phyloP scores from a whole-genome alignment of 2,329 filamentous ascomycete genomes.

The Dactylellina drechsleri region DNA sequence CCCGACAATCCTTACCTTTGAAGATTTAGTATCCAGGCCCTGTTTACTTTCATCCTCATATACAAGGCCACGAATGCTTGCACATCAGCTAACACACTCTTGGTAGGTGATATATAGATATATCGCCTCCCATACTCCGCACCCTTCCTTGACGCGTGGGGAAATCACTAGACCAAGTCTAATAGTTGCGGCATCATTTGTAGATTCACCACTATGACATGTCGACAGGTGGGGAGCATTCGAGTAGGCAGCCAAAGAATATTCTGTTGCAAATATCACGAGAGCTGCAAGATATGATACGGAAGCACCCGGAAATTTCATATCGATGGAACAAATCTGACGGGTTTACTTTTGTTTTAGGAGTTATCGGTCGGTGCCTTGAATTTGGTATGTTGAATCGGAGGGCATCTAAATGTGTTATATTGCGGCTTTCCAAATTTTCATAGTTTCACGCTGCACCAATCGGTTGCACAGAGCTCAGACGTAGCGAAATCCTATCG shows the following conservation, averaged over 20 bases:
- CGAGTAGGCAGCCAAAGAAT: neutral
- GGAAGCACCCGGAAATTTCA: neutral
- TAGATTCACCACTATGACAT: no score
- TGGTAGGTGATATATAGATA: neutral
- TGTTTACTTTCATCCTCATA: neutral
- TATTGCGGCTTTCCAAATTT: neutral
- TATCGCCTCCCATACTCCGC: neutral
- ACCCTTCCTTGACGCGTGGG: neutral
- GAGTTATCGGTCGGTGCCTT: constrained; percentile 2
- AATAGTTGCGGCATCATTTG: no score
- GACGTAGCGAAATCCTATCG: neutral
- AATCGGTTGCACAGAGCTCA: neutral
- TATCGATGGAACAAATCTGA: neutral
- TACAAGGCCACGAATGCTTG: neutral
- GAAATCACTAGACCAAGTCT: neutral
- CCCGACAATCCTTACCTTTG: neutral
- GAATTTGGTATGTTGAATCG: constrained; percentile 3
- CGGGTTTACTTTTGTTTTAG: neutral
- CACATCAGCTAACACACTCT: neutral
- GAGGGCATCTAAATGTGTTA: neutral
- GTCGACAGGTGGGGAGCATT: neutral
- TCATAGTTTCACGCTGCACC: neutral
- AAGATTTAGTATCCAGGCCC: neutral
- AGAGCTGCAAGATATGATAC: neutral
- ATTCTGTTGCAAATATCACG: constrained; percentile 11